These are phyloP conservation scores for Chlorella sp. DNA, from an alignment of 139 green algal genomes.

Conservation along the genomic window DNA sequence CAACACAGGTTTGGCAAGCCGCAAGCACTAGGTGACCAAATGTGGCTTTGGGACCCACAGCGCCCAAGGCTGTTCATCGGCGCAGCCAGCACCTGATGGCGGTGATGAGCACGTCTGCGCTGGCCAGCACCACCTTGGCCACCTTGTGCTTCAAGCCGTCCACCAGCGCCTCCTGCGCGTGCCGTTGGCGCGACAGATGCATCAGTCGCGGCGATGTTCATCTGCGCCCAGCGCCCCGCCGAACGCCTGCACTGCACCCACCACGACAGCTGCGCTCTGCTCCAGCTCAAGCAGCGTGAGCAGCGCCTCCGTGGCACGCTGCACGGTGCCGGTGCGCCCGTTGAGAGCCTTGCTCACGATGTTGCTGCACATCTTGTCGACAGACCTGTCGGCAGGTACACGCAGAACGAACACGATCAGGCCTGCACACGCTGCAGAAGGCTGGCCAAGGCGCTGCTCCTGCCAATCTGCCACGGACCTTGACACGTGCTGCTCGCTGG, in stretches of 20 bases:
- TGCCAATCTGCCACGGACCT: too few species aligned
- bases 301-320: conserved; percentile 57
- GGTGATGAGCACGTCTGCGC: conserved; percentile 57
- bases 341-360: conserved; percentile 78
- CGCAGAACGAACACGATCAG: neutral
- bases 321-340: conserved; percentile 70
- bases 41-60: too few species aligned
- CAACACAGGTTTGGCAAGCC: too few species aligned
- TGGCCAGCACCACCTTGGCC: conserved; percentile 78
- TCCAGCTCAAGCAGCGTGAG: conserved; percentile 82
- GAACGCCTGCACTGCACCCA: neutral
- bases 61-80: too few species aligned
- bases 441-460: neutral
- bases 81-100: conserved; percentile 40
- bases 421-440: neutral
- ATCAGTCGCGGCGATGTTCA: too few species aligned
- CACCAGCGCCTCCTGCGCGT: conserved; percentile 27
- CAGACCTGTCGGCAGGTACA: conserved; percentile 2
- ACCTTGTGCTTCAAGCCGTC: conserved; percentile 80
- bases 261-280: conserved; percentile 30
- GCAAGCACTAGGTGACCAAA: too few species aligned
- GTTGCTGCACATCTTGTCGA: conserved; percentile 40
- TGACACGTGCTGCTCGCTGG: conserved; percentile 38
- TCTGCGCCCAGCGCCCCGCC: too few species aligned
- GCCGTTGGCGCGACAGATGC: too few species aligned